A percentile compares a stretch with the other conserved stretches of the same genome.
These are phyloP conservation scores for Debaryomyces nepalensis DNA, from an alignment of 1,139 yeast genomes.

Conservation along the genomic window DNA sequence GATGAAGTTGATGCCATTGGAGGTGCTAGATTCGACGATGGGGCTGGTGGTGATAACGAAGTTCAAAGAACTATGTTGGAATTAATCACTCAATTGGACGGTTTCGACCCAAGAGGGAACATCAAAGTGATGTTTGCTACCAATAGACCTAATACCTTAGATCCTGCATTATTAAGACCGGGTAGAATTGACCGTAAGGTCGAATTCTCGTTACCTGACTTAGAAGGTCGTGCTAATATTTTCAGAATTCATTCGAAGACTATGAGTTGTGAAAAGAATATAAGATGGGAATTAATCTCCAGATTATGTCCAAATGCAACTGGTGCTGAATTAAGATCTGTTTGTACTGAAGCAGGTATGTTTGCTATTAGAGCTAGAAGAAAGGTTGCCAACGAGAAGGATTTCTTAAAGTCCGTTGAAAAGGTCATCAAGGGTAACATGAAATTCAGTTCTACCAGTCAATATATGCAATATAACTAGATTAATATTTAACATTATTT, in stretches of 20 bases:
- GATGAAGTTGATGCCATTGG: constrained; percentile 99
- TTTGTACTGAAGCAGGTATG: constrained; percentile 99
- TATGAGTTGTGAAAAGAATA: constrained; percentile 96
- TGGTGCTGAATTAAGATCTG: constrained; percentile 96
- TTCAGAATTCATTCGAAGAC: constrained; percentile 96
- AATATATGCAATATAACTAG: constrained; percentile 95
- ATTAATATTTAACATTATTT: constrained; percentile 8
- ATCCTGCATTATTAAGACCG: constrained; percentile 96
- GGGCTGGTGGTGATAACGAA: constrained; percentile 99
- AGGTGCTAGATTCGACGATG: constrained; percentile 98
- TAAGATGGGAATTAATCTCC: constrained; percentile 97
- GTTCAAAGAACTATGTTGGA: constrained; percentile 99
- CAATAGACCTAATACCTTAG: constrained; percentile 95
- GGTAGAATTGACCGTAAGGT: constrained; percentile 98
- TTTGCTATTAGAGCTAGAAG: constrained; percentile 98
- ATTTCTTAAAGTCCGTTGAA: constrained; percentile 94
- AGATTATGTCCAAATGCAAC: constrained; percentile 97
- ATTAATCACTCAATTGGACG: constrained; percentile 94
- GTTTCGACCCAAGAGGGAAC: constrained; percentile 97
- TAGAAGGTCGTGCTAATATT: constrained; percentile 96
- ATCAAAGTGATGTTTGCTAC: constrained; percentile 99
- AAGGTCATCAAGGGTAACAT: constrained; percentile 98
- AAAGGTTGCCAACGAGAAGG: constrained; percentile 97
- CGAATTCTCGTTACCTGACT: constrained; percentile 92
- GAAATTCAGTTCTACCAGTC: constrained; percentile 95